Percentiles rank a stretch among this genome's conserved stretches.
These are phyloP conservation scores for Striga asiatica DNA, from an alignment of 257 asterid genomes.

Conservation along the genomic window DNA sequence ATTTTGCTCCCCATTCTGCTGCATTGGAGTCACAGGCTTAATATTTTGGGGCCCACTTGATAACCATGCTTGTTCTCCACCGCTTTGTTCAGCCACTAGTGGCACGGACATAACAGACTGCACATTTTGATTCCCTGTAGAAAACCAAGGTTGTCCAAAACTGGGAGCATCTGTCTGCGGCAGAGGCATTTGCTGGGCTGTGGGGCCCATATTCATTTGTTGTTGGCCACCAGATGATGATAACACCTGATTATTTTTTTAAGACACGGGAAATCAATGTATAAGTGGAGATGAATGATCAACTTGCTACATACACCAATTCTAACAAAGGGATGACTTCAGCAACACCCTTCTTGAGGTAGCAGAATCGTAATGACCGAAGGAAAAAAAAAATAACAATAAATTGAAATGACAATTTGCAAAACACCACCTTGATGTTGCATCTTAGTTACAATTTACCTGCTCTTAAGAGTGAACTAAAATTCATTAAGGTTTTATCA, in stretches of 20 bases:
- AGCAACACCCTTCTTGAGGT: not conserved
- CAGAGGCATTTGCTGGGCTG: conserved; percentile 33
- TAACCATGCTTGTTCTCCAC: conserved; percentile 34
- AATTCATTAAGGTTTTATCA: not conserved
- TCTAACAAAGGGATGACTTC: not conserved
- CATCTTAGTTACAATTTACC: not conserved
- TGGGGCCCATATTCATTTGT: conserved; percentile 43
- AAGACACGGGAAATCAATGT: not conserved
- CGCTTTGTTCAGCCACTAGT: conserved; percentile 31
- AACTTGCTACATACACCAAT: not conserved
- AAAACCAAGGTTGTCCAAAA: conserved; percentile 59
- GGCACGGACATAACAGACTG: conserved; percentile 34
- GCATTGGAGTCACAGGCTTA: conserved; percentile 39
- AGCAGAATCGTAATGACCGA: not conserved
- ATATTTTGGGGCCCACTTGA: conserved; percentile 28
- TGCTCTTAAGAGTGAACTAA: not conserved
- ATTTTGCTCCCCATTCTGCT: conserved; percentile 35
- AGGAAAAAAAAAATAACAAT: not conserved
- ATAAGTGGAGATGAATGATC: conserved; percentile 1
- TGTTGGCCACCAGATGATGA: conserved; percentile 40
- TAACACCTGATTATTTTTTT: conserved; percentile 14
- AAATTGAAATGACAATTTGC: not conserved
- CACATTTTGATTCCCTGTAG: conserved; percentile 45
- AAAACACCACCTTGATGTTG: not conserved
- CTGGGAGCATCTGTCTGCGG: conserved; percentile 38